A percentile compares a stretch with the other conserved stretches of the same genome.
Conservation (phyloP, 768 basidiomycete genomes). For the Mycena vulgaris region DNA sequence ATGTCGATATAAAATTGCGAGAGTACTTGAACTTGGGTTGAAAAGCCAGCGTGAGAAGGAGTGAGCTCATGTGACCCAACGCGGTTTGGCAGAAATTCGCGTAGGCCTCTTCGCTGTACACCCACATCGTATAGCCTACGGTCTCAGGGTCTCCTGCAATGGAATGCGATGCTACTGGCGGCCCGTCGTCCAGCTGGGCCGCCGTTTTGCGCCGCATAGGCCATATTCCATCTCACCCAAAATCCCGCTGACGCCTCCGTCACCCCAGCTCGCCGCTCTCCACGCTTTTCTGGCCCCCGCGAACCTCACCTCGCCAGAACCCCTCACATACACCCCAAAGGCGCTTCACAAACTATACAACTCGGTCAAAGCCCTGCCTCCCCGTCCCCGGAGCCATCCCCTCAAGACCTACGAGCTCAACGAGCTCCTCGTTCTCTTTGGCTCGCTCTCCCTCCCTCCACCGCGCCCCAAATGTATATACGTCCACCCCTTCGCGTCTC, state of each 20-base stretch:
- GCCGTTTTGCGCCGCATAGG: conserved; percentile 16
- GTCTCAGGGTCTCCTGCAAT: conserved; percentile 68
- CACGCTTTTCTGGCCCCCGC: conserved; percentile 42
- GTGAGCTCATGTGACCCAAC: too few relatives aligned
- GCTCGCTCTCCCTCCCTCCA: conserved; percentile 60
- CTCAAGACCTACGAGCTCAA: conserved; percentile 56
- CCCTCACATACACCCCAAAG: conserved; percentile 47
- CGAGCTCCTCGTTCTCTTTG: conserved; percentile 64
- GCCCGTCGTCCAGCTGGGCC: conserved; percentile 36
- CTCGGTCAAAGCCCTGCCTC: conserved; percentile 49
- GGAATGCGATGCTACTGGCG: conserved; percentile 82
- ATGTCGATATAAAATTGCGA: too few relatives aligned
- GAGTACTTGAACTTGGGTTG: too few relatives aligned
- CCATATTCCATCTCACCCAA: conserved; percentile 3
- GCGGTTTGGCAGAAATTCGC: too few relatives aligned
- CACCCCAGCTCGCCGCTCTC: conserved; percentile 36
- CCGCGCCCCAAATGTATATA: conserved; percentile 45
- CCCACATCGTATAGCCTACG: too few relatives aligned
- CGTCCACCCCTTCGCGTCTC: conserved; percentile 49
- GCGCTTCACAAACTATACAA: conserved; percentile 58
- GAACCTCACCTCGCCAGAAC: conserved; percentile 31
- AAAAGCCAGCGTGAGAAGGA: too few relatives aligned
- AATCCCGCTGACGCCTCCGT: background rate
- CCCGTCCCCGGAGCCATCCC: conserved; percentile 42
- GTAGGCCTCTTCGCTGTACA: too few relatives aligned